phyloP scores from a whole-genome alignment of 2,329 filamentous ascomycete species.

The Penicillium brevicompactum region DNA sequence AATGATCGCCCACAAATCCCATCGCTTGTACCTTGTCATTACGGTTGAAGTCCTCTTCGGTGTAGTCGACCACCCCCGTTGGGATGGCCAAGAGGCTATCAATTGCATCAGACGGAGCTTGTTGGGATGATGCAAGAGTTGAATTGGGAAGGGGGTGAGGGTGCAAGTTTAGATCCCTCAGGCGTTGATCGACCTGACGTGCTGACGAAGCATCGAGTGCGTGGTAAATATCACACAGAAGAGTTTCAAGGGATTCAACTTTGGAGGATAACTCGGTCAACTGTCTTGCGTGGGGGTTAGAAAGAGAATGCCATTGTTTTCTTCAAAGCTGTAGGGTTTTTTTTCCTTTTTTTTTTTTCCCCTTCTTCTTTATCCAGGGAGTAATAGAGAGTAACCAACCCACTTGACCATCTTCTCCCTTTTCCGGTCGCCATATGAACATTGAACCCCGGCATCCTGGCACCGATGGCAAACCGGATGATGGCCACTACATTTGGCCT shows the following conservation, averaged over 20 bases:
- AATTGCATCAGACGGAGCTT: constrained; percentile 8
- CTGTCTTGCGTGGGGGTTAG: constrained; percentile 33
- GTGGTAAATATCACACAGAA: constrained; percentile 37
- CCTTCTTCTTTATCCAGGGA: too few species aligned
- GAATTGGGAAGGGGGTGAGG: constrained; percentile 5
- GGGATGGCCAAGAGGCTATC: constrained; percentile 28
- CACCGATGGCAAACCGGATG: constrained; percentile 47
- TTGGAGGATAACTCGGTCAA: constrained; percentile 41
- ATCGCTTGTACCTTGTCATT: constrained; percentile 41
- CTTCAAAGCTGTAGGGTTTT: neutral
- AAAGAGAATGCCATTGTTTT: neutral
- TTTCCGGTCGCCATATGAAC: constrained; percentile 49
- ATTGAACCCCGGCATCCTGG: constrained; percentile 42
- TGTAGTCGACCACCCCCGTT: constrained; percentile 41
- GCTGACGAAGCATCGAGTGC: constrained; percentile 36
- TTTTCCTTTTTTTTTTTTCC: constrained; percentile 22
- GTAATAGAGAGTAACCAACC: constrained; percentile 18
- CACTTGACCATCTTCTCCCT: constrained; percentile 47
- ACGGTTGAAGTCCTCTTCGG: constrained; percentile 47
- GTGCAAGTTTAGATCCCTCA: constrained; percentile 36
- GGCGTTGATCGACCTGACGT: constrained; percentile 35
- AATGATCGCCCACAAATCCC: constrained; percentile 49
- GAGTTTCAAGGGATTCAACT: constrained; percentile 37
- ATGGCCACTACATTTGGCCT: constrained; percentile 51
- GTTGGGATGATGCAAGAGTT: constrained; percentile 5